Conservation (phyloP, 2,329 filamentous ascomycete species). For the Colletotrichum sp. region DNA sequence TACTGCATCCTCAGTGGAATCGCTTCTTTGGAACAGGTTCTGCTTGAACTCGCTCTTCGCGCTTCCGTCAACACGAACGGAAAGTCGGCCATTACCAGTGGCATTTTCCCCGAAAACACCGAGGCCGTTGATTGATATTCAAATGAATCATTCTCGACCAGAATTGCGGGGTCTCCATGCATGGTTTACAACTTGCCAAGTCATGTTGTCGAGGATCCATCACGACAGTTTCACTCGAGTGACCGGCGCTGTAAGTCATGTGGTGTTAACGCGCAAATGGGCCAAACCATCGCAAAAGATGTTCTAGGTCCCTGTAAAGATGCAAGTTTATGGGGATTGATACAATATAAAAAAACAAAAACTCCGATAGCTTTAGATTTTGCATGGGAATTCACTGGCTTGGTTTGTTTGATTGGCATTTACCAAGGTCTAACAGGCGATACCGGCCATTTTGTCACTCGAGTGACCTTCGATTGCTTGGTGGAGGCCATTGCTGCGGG, state of each 20-base stretch:
- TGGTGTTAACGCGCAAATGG: neutral
- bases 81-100: neutral
- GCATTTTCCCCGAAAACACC: neutral
- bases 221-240: neutral
- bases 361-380: neutral
- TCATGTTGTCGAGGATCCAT: neutral
- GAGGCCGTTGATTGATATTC: neutral
- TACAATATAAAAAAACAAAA: neutral
- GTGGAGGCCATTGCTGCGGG: neutral
- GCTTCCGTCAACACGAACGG: neutral
- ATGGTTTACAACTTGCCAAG: neutral
- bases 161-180: neutral
- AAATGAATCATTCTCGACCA: neutral
- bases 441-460: neutral
- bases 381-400: neutral
- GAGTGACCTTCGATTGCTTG: neutral
- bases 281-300: neutral
- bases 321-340: neutral
- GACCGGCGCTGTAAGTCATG: neutral
- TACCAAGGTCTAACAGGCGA: neutral
- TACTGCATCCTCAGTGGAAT: neutral
- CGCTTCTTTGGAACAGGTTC: neutral
- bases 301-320: neutral
- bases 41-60: neutral
- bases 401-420: neutral